Percentiles rank a stretch among this genome's conserved stretches.
Evolutionary conservation across 192 early-diverging fungal species (phyloP).

Genomic region (Dispira simplex): DNA sequence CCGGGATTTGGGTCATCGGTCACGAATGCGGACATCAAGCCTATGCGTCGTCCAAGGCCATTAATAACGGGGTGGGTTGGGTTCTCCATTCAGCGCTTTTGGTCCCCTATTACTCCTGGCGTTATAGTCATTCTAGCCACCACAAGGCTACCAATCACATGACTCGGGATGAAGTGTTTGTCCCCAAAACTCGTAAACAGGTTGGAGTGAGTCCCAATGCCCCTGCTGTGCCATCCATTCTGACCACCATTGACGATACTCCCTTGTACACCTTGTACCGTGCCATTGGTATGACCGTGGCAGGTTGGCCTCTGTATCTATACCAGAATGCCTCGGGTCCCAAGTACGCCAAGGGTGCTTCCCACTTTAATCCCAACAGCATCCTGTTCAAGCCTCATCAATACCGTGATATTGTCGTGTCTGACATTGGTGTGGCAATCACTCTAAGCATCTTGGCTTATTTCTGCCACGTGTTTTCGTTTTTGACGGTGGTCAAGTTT

Average conservation of each 20-base stretch:
- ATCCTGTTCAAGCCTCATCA: constrained; percentile 69
- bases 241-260: constrained; percentile 39
- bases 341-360: constrained; percentile 50
- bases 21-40: constrained; percentile 91
- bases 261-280: constrained; percentile 50
- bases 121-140: constrained; percentile 79
- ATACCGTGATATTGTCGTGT: constrained; percentile 46
- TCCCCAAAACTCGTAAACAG: constrained; percentile 55
- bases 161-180: constrained; percentile 90
- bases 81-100: constrained; percentile 79
- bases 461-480: constrained; percentile 31
- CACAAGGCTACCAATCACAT: constrained; percentile 86
- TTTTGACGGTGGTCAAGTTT: constrained; percentile 52
- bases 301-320: constrained; percentile 89
- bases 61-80: constrained; percentile 81
- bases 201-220: constrained; percentile 33
- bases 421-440: constrained; percentile 56
- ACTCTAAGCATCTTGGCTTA: constrained; percentile 34
- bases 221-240: constrained; percentile 22
- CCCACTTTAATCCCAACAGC: constrained; percentile 74
- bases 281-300: constrained; percentile 48
- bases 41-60: constrained; percentile 68
- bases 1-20: constrained; percentile 79
- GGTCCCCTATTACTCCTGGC: constrained; percentile 92
- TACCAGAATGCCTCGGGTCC: constrained; percentile 66